A percentile compares a stretch with the other conserved stretches of the same genome.
Conservation (phyloP, 495 filamentous ascomycete species). For the Stereocaulon alpinum region DNA sequence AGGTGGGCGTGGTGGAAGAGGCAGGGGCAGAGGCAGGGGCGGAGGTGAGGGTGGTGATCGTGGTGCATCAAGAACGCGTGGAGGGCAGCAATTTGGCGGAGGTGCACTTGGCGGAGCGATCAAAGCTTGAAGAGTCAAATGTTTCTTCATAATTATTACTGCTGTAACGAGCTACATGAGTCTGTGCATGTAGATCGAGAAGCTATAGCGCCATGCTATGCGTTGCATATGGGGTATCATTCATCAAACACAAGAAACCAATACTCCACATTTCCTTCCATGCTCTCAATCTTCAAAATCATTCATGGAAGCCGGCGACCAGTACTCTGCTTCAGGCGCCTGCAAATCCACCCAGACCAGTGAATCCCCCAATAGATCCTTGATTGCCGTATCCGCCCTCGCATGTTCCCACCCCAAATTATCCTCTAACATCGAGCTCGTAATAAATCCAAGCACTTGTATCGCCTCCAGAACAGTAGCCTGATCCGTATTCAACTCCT, state of each 20-base stretch:
- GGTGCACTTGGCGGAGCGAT: slow-evolving; percentile 56
- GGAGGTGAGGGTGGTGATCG: slow-evolving; percentile 60
- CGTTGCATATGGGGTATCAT: slow-evolving; percentile 8
- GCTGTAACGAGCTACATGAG: not conserved
- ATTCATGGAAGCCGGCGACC: slow-evolving; percentile 54
- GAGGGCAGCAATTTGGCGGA: slow-evolving; percentile 50
- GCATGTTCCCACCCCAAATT: slow-evolving; percentile 82
- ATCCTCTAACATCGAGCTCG: slow-evolving; percentile 79
- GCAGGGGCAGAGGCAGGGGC: slow-evolving; percentile 51
- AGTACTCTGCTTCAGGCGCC: slow-evolving; percentile 83
- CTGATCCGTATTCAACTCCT: slow-evolving; percentile 94
- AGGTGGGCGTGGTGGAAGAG: slow-evolving; percentile 56
- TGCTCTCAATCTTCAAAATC: slow-evolving; percentile 18
- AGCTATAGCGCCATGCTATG: slow-evolving; percentile 7
- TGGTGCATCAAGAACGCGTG: slow-evolving; percentile 40
- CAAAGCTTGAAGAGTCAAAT: slow-evolving; percentile 40
- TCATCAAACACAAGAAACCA: not conserved
- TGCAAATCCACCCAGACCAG: slow-evolving; percentile 93
- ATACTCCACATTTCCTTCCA: not conserved
- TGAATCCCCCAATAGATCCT: slow-evolving; percentile 82
- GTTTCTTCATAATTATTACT: slow-evolving; percentile 15
- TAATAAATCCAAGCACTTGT: slow-evolving; percentile 77
- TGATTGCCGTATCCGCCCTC: slow-evolving; percentile 75
- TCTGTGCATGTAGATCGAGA: slow-evolving; percentile 20
- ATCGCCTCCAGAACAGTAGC: slow-evolving; percentile 82